These are phyloP conservation scores for Leavenworthia alabamica DNA, from an alignment of 345 rosid genomes.

Conservation along the genomic window DNA sequence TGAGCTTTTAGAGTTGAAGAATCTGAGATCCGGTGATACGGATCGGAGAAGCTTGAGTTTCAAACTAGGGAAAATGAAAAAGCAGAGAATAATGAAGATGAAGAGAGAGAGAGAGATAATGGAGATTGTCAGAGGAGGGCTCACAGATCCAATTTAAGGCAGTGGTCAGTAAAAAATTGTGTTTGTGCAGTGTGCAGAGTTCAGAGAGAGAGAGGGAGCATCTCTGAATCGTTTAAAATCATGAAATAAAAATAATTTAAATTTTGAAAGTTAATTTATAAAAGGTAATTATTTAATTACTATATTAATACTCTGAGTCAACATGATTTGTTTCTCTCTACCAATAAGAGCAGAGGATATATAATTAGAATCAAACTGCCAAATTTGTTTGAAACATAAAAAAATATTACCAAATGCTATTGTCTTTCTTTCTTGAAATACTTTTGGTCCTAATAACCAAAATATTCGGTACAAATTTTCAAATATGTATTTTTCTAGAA, in stretches of 20 bases:
- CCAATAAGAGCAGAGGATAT: slow-evolving; percentile 14
- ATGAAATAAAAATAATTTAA: neutral
- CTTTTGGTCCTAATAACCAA: slow-evolving; percentile 5
- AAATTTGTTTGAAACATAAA: neutral
- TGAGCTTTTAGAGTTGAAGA: neutral
- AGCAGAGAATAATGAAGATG: neutral
- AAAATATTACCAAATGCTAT: neutral
- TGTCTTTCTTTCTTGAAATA: neutral
- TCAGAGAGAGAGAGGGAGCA: slow-evolving; percentile 27
- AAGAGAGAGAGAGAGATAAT: slow-evolving; percentile 16
- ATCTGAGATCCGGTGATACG: slow-evolving; percentile 14
- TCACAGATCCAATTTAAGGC: slow-evolving; percentile 51
- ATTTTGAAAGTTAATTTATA: neutral
- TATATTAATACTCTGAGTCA: slow-evolving; percentile 25
- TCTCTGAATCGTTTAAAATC: slow-evolving; percentile 25
- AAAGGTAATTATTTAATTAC: slow-evolving; percentile 23
- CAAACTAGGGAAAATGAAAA: neutral
- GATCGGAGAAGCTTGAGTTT: slow-evolving; percentile 1
- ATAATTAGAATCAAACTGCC: neutral
- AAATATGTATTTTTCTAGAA: neutral
- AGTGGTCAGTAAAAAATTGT: slow-evolving; percentile 45
- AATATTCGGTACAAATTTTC: slow-evolving; percentile 14
- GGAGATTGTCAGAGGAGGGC: slow-evolving; percentile 36
- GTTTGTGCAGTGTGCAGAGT: slow-evolving; percentile 33
- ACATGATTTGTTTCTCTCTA: slow-evolving; percentile 17